phyloP scores from a whole-genome alignment of 2,329 filamentous ascomycete genomes.

The Aspergillus sp. region DNA sequence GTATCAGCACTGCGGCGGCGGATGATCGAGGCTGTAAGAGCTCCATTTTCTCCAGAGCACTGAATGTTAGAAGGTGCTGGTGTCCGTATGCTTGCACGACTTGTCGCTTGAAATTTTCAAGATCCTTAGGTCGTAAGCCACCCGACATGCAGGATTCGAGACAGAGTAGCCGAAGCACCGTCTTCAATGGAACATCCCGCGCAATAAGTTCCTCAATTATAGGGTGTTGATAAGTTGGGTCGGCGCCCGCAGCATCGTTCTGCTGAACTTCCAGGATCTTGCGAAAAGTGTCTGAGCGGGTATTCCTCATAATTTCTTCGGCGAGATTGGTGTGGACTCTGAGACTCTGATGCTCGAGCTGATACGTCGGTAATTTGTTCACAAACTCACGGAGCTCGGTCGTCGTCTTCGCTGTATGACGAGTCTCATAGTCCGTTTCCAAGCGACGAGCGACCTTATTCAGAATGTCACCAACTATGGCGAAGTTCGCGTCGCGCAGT shows the following conservation, averaged over 20 bases:
- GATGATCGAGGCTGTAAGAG: conserved; percentile 77
- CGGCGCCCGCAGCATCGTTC: conserved; percentile 85
- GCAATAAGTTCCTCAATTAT: conserved; percentile 93
- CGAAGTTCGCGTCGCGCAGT: conserved; percentile 89
- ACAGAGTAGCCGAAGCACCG: conserved; percentile 80
- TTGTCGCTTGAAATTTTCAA: conserved; percentile 84
- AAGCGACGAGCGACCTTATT: conserved; percentile 89
- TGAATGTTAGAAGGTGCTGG: conserved; percentile 87
- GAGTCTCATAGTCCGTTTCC: conserved; percentile 82
- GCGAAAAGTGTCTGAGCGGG: conserved; percentile 83
- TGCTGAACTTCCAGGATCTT: conserved; percentile 91
- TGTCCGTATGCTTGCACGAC: conserved; percentile 92
- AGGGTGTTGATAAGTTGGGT: conserved; percentile 85
- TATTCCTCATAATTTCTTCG: conserved; percentile 94
- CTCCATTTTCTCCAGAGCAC: conserved; percentile 84
- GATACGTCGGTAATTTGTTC: conserved; percentile 85
- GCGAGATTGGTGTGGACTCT: conserved; percentile 88
- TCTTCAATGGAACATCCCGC: conserved; percentile 75
- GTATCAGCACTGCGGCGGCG: conserved; percentile 77
- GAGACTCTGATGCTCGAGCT: conserved; percentile 90
- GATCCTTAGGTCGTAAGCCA: conserved; percentile 82
- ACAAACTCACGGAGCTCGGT: conserved; percentile 93
- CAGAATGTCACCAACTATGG: conserved; percentile 82
- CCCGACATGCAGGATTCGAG: conserved; percentile 88
- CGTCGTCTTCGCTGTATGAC: conserved; percentile 82